These are phyloP conservation scores for Halophytophthora polymorphica DNA, from an alignment of 352 stramenopile species.

Conservation along the genomic window DNA sequence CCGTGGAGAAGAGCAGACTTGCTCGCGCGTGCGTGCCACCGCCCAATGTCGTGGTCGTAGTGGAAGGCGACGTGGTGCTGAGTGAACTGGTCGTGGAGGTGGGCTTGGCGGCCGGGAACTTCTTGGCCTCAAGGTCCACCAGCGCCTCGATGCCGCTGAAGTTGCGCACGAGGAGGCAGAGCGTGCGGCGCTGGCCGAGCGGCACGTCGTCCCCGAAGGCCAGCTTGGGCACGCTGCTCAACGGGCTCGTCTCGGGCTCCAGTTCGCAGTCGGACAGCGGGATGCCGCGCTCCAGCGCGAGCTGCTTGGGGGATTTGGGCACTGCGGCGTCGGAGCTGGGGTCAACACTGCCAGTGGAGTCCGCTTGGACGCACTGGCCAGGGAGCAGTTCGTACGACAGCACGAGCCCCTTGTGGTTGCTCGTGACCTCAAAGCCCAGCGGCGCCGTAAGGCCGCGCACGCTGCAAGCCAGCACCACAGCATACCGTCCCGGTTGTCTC, in stretches of 20 bases:
- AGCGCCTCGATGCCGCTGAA: conserved; percentile 71
- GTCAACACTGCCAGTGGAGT: too few species aligned
- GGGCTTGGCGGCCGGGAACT: conserved; percentile 28
- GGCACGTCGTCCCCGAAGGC: conserved; percentile 60
- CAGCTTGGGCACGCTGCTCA: conserved; percentile 42
- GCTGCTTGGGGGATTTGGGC: conserved; percentile 36
- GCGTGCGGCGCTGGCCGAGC: conserved; percentile 44
- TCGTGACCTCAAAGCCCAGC: conserved; percentile 61
- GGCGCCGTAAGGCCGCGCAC: conserved; percentile 53
- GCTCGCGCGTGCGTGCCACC: background rate
- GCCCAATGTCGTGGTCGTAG: background rate
- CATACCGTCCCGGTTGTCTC: conserved; percentile 42
- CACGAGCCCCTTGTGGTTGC: conserved; percentile 73
- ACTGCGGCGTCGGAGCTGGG: conserved; percentile 1
- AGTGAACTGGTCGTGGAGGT: background rate
- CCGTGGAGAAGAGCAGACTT: conserved; percentile 2
- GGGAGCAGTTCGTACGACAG: conserved; percentile 70
- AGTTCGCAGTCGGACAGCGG: conserved; percentile 39
- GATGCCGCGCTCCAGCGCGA: conserved; percentile 38
- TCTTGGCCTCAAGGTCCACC: conserved; percentile 59
- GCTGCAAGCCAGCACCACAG: conserved; percentile 57
- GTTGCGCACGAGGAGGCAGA: conserved; percentile 68
- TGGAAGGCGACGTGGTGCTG: background rate
- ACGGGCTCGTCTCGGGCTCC: conserved; percentile 39
- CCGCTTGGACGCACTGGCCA: background rate